Percentiles rank a stretch among this genome's conserved stretches.
phyloP scores from a whole-genome alignment of 148 eudicot species.

The Chenopodium quinoa region DNA sequence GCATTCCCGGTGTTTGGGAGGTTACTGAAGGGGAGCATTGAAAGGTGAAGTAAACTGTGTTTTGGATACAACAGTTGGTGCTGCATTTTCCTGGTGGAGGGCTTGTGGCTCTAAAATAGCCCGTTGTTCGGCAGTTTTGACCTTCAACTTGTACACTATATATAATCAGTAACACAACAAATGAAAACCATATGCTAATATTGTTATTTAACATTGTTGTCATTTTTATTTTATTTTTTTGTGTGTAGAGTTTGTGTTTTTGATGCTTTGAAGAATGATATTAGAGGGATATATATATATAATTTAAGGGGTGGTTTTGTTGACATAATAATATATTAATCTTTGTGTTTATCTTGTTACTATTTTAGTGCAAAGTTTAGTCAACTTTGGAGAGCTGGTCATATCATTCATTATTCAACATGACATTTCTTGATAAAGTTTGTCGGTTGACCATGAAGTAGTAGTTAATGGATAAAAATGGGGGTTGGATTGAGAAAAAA shows the following conservation, averaged over 20 bases:
- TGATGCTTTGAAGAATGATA: background rate
- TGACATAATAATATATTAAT: constrained; percentile 1
- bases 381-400: constrained; percentile 27
- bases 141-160: constrained; percentile 22
- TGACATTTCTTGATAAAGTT: background rate
- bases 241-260: background rate
- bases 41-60: constrained; percentile 36
- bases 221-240: background rate
- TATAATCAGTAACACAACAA: constrained; percentile 16
- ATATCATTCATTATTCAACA: constrained; percentile 1
- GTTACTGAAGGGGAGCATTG: constrained; percentile 41
- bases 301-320: background rate
- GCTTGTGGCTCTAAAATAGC: constrained; percentile 25
- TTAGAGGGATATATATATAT: constrained; percentile 7
- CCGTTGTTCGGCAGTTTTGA: constrained; percentile 38
- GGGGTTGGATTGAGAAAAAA: no score
- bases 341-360: background rate
- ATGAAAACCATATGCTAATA: constrained; percentile 7
- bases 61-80: constrained; percentile 35
- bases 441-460: background rate
- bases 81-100: constrained; percentile 38
- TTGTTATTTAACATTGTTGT: constrained; percentile 5
- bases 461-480: no score
- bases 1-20: constrained; percentile 27
- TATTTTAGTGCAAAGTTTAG: constrained; percentile 5